These are phyloP conservation scores for Candida caryicola DNA, from an alignment of 805 yeast genomes.

Conservation along the genomic window DNA sequence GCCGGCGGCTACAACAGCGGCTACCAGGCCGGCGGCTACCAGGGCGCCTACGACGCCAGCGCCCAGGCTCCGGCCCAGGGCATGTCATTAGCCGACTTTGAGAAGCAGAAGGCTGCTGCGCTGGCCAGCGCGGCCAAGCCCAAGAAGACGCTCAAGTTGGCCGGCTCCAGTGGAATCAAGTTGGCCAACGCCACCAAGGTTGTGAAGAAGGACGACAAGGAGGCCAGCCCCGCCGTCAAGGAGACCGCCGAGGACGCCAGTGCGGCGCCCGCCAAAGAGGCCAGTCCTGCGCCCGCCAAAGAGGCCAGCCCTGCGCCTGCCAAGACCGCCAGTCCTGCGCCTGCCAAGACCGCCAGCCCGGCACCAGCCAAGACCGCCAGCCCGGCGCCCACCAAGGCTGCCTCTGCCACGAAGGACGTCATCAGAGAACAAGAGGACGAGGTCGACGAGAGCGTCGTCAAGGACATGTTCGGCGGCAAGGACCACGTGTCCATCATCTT, in stretches of 20 bases:
- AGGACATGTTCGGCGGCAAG: slow-evolving; percentile 94
- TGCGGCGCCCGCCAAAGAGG: slow-evolving; percentile 12
- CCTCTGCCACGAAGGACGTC: slow-evolving; percentile 51
- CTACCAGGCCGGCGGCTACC: slow-evolving; percentile 16
- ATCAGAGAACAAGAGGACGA: slow-evolving; percentile 73
- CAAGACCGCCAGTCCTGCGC: slow-evolving; percentile 8
- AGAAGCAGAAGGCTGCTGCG: slow-evolving; percentile 57
- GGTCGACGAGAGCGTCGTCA: slow-evolving; percentile 82
- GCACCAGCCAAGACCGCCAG: slow-evolving; percentile 17
- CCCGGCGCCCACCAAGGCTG: slow-evolving; percentile 17
- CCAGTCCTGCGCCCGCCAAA: slow-evolving; percentile 13
- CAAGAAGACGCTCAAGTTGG: slow-evolving; percentile 66
- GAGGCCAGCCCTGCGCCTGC: slow-evolving; percentile 9
- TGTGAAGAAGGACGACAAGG: slow-evolving; percentile 37
- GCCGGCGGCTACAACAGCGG: slow-evolving; percentile 13
- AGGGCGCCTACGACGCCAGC: slow-evolving; percentile 11
- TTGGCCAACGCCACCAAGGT: slow-evolving; percentile 36
- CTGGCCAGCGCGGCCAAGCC: slow-evolving; percentile 48
- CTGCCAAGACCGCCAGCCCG: slow-evolving; percentile 18
- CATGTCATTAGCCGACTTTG: slow-evolving; percentile 80
- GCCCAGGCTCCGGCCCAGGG: slow-evolving; percentile 31
- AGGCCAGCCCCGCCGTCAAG: no score
- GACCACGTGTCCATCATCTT: slow-evolving; percentile 95
- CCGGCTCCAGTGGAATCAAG: slow-evolving; percentile 63
- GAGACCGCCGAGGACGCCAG: slow-evolving; percentile 11